These are phyloP conservation scores for Rhododendron kiyosumense DNA, from an alignment of 148 eudicot species.

Conservation along the genomic window DNA sequence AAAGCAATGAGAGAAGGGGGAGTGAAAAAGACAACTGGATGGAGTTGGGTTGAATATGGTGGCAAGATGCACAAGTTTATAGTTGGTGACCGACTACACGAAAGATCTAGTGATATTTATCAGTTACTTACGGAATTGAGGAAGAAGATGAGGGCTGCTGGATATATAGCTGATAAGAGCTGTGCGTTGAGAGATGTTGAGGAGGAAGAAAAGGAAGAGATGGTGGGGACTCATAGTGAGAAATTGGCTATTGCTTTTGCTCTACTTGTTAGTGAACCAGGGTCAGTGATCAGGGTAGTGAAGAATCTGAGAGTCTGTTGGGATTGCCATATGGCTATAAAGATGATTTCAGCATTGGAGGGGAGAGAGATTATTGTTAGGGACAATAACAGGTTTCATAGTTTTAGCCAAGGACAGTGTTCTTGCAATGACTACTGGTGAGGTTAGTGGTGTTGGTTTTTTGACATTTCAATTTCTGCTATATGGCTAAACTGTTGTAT, in stretches of 20 bases:
- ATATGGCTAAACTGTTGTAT: not conserved
- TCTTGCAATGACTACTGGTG: constrained; percentile 70
- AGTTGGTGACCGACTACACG: constrained; percentile 55
- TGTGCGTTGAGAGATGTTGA: constrained; percentile 54
- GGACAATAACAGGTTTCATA: constrained; percentile 67
- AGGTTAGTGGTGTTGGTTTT: not conserved
- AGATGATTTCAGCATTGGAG: constrained; percentile 56
- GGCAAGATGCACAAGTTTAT: constrained; percentile 55
- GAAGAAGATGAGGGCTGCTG: constrained; percentile 39
- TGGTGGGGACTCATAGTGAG: constrained; percentile 64
- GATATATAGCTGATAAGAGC: constrained; percentile 49
- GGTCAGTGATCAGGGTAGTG: constrained; percentile 48
- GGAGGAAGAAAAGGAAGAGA: constrained; percentile 73
- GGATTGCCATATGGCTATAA: constrained; percentile 59
- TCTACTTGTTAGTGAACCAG: constrained; percentile 49
- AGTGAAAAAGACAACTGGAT: constrained; percentile 47
- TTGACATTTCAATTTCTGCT: too few relatives aligned
- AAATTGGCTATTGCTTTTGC: constrained; percentile 66
- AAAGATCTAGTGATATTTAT: constrained; percentile 41
- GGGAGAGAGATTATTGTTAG: constrained; percentile 63
- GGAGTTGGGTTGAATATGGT: constrained; percentile 59
- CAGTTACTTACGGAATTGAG: constrained; percentile 30
- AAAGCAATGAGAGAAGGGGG: constrained; percentile 37
- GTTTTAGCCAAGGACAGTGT: constrained; percentile 44
- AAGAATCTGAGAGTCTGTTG: constrained; percentile 63